Percentiles rank a stretch among this genome's conserved stretches.
These are phyloP conservation scores for Karstenula rhodostoma DNA, from an alignment of 2,329 filamentous ascomycete species.

Conservation along the genomic window DNA sequence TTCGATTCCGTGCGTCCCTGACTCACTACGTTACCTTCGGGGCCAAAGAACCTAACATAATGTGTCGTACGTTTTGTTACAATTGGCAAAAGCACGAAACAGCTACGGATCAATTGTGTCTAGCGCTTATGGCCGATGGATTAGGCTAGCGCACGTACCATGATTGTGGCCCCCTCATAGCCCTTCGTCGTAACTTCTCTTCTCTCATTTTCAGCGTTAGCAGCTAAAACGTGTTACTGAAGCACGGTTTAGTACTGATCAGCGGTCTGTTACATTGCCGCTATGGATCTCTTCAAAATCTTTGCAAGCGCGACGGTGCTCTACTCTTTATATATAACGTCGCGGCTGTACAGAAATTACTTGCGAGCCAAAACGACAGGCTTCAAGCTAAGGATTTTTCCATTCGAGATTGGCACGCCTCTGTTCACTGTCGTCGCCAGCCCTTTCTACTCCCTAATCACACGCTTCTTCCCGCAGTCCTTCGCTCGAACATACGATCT, in stretches of 20 bases:
- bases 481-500: conserved; percentile 7
- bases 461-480: conserved; percentile 1
- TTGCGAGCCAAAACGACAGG: not conserved
- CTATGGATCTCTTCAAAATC: not conserved
- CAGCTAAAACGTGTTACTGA: too few relatives aligned
- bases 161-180: not conserved
- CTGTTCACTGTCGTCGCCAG: not conserved
- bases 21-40: too few relatives aligned
- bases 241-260: too few relatives aligned
- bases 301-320: not conserved
- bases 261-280: not conserved
- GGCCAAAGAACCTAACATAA: too few relatives aligned
- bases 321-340: not conserved
- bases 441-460: not conserved
- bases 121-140: too few relatives aligned
- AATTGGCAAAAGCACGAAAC: too few relatives aligned
- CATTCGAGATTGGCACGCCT: not conserved
- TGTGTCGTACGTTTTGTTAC: too few relatives aligned
- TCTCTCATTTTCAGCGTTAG: not conserved
- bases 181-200: not conserved
- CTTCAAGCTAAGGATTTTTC: conserved; percentile 3
- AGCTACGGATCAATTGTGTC: too few relatives aligned
- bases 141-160: not conserved
- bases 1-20: too few relatives aligned
- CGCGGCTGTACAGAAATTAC: conserved; percentile 1